These are phyloP conservation scores for Malassezia globosa DNA, from an alignment of 1,284 basidiomycete genomes.

Conservation along the genomic window DNA sequence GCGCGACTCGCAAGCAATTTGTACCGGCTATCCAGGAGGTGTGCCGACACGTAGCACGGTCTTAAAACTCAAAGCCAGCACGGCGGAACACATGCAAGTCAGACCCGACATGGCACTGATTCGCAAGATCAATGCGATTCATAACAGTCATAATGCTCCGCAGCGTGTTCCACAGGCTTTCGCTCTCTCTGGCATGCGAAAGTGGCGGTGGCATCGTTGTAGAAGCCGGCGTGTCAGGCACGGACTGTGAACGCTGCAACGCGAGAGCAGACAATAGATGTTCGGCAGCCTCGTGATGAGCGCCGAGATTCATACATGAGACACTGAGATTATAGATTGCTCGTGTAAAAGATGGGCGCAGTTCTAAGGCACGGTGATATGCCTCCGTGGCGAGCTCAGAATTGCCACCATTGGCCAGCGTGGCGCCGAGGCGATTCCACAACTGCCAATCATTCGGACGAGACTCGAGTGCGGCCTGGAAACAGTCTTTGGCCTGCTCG, in stretches of 20 bases:
- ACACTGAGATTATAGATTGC: constrained; percentile 97
- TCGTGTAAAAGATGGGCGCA: constrained; percentile 89
- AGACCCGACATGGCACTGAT: constrained; percentile 50
- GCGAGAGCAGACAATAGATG: constrained; percentile 87
- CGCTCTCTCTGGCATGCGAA: constrained; percentile 38
- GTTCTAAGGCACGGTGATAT: constrained; percentile 80
- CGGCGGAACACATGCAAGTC: constrained; percentile 62
- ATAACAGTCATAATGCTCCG: constrained; percentile 54
- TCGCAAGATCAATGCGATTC: constrained; percentile 53
- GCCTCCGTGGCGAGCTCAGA: constrained; percentile 88
- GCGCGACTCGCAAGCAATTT: constrained; percentile 17
- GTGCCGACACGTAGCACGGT: not conserved
- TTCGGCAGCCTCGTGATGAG: constrained; percentile 88
- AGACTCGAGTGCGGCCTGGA: constrained; percentile 67
- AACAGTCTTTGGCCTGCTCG: constrained; percentile 76
- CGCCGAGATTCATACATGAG: constrained; percentile 89
- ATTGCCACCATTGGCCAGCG: constrained; percentile 83
- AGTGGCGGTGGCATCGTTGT: constrained; percentile 24
- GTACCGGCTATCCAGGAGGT: constrained; percentile 3
- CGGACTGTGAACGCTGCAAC: constrained; percentile 55
- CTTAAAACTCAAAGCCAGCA: constrained; percentile 71
- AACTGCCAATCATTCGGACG: constrained; percentile 82
- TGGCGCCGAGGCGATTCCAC: constrained; percentile 94
- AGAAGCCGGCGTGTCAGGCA: constrained; percentile 37
- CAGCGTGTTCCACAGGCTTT: constrained; percentile 81